These are phyloP conservation scores for Poa pratensis DNA, from an alignment of 176 grass and related monocot genomes.

Conservation along the genomic window DNA sequence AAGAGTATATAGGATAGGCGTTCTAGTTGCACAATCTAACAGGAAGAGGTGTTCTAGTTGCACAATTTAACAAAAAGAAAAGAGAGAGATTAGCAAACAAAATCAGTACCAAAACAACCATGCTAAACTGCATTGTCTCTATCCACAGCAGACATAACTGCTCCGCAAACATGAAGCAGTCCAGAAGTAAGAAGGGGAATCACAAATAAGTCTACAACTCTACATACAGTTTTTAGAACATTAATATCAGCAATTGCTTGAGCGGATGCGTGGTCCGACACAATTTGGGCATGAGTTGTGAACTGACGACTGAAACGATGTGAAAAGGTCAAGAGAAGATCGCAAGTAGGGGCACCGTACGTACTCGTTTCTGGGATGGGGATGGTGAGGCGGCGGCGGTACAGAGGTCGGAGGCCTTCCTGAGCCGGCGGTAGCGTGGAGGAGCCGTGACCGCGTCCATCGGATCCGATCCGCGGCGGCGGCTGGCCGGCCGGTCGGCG, in stretches of 20 bases:
- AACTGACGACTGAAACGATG: neutral
- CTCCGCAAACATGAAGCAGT: neutral
- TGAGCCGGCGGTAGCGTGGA: slow-evolving; percentile 14
- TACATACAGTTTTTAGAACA: neutral
- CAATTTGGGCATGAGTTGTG: neutral
- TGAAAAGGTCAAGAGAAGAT: neutral
- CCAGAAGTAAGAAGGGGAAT: neutral
- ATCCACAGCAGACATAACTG: neutral
- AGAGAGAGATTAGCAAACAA: neutral
- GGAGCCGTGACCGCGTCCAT: neutral
- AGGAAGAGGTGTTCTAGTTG: neutral
- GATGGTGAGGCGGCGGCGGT: neutral
- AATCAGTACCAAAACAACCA: neutral
- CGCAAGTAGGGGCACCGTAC: neutral
- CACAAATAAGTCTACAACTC: neutral
- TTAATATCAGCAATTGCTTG: neutral
- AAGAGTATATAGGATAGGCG: neutral
- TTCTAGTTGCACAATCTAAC: neutral
- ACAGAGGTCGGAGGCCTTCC: slow-evolving; percentile 4
- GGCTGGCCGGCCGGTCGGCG: neutral
- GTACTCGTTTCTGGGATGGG: neutral
- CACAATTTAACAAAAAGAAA: neutral
- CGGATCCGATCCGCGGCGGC: neutral
- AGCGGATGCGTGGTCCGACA: neutral
- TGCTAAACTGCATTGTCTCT: neutral